Percentiles rank a stretch among this genome's conserved stretches.
Evolutionary conservation across 495 filamentous ascomycete species (phyloP).

Genomic region (Talaromyces liani): DNA sequence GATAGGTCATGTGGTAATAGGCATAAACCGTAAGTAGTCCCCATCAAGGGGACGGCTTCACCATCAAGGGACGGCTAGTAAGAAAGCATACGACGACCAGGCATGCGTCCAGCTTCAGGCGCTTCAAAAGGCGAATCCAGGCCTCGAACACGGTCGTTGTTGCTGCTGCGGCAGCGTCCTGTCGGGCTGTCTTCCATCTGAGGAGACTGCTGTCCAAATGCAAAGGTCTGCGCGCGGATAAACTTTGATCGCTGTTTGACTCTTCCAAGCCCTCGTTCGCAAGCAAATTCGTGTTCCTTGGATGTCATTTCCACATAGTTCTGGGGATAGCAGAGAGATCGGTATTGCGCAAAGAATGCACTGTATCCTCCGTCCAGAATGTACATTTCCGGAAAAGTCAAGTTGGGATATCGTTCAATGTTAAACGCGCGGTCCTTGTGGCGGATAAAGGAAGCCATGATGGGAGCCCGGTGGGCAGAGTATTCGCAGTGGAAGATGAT

Average conservation of each 20-base stretch:
- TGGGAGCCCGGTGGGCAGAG: conserved; percentile 91
- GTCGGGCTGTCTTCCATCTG: conserved; percentile 77
- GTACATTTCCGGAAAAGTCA: conserved; percentile 93
- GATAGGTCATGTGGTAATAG: neutral
- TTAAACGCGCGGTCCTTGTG: conserved; percentile 79
- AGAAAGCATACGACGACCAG: conserved; percentile 64
- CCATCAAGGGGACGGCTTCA: neutral
- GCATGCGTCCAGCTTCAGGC: conserved; percentile 45
- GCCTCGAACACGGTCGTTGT: conserved; percentile 23
- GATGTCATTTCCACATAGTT: conserved; percentile 94
- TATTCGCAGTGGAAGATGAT: conserved; percentile 98
- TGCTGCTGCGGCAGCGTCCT: conserved; percentile 44
- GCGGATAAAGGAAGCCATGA: conserved; percentile 74
- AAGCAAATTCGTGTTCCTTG: conserved; percentile 80
- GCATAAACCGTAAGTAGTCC: conserved; percentile 2
- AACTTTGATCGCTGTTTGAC: conserved; percentile 77
- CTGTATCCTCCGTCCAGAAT: conserved; percentile 96
- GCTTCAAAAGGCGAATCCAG: conserved; percentile 47
- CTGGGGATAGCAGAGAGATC: conserved; percentile 77
- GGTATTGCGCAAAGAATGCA: conserved; percentile 74
- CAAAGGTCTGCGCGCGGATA: conserved; percentile 85
- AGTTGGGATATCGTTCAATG: conserved; percentile 70
- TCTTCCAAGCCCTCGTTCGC: conserved; percentile 88
- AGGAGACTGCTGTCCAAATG: conserved; percentile 66
- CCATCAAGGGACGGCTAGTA: conserved; percentile 38